Conservation (phyloP, 768 basidiomycete genomes). For the Lactifluus echinatus region DNA sequence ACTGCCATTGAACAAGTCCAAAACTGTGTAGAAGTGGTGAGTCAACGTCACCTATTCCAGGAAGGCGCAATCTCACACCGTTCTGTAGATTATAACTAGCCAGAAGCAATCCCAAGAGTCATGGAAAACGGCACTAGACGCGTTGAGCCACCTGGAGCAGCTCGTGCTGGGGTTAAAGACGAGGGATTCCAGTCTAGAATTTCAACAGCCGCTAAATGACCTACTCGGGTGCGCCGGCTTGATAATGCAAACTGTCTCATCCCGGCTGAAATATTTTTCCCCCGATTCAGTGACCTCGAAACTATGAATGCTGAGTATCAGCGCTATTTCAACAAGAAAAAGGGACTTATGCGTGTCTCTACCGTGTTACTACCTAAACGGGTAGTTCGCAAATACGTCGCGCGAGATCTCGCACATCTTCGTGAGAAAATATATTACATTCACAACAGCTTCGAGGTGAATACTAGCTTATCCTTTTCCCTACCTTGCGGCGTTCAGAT, state of each 20-base stretch:
- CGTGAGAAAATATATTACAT: neutral
- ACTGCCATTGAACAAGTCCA: conserved; percentile 6
- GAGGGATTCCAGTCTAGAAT: neutral
- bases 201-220: conserved; percentile 1
- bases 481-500: neutral
- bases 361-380: conserved; percentile 12
- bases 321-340: neutral
- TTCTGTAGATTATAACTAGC: neutral
- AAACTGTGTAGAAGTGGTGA: conserved; percentile 6
- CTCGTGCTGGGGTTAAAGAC: neutral
- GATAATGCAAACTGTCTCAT: neutral
- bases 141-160: neutral
- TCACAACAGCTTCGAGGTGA: conserved; percentile 4
- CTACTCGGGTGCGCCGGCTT: neutral
- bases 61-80: neutral
- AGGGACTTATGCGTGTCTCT: neutral
- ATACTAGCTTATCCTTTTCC: neutral
- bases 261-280: neutral
- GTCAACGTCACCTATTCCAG: neutral
- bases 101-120: conserved; percentile 3
- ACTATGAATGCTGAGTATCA: neutral
- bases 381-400: conserved; percentile 2
- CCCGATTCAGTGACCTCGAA: neutral
- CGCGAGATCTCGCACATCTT: conserved; percentile 1
- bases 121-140: conserved; percentile 1